Evolutionary conservation across 441 rosid genomes (phyloP).

Genomic region (Arabidopsis lyrata): DNA sequence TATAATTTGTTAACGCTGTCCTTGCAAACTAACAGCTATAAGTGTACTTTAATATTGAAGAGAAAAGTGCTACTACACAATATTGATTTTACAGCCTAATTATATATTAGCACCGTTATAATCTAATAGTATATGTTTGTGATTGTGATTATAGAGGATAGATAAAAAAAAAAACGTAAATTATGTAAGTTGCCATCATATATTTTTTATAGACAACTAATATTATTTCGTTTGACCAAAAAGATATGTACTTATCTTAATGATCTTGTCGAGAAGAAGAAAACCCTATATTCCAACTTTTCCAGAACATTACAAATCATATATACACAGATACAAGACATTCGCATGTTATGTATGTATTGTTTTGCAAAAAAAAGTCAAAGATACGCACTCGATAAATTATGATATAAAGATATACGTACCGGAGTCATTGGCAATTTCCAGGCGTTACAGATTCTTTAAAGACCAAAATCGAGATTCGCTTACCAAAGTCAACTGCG

Average conservation of each 20-base stretch:
- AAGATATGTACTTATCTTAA: conserved; percentile 11
- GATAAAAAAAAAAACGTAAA: neutral
- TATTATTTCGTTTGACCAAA: conserved; percentile 23
- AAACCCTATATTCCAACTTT: conserved; percentile 16
- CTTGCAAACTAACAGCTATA: neutral
- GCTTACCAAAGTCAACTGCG: conserved; percentile 36
- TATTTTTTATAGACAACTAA: neutral
- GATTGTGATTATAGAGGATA: neutral
- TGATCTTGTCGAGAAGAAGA: neutral
- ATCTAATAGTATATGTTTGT: neutral
- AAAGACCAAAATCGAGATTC: conserved; percentile 31
- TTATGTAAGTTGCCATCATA: neutral
- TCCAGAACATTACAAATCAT: neutral
- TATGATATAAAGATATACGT: conserved; percentile 10
- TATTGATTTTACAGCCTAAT: neutral
- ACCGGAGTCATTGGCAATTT: conserved; percentile 4
- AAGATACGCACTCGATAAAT: conserved; percentile 32
- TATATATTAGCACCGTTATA: neutral
- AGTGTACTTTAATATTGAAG: neutral
- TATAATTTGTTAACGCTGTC: neutral
- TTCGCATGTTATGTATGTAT: conserved; percentile 29
- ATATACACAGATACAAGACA: conserved; percentile 10
- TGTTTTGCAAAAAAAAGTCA: conserved; percentile 34
- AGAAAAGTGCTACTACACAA: neutral
- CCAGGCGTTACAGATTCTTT: conserved; percentile 11